Evolutionary conservation across 108 stramenopile genomes (phyloP).

Genomic region (Pseudonitzschia multiseries): DNA sequence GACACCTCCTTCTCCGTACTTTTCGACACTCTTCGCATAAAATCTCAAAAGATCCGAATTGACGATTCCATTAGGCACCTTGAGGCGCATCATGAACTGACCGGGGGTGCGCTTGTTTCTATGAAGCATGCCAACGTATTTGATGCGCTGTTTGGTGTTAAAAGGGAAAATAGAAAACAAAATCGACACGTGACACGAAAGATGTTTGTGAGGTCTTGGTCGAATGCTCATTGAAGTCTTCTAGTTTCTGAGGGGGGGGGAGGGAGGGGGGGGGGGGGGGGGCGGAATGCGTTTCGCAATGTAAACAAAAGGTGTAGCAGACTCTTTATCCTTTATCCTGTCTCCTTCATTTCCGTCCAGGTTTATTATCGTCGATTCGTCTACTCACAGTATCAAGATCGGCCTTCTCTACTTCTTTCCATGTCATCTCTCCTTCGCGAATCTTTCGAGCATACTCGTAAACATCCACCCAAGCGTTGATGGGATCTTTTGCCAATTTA

Average conservation of each 20-base stretch:
- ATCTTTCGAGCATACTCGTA: constrained; percentile 85
- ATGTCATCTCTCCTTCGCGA: constrained; percentile 80
- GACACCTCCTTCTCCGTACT: constrained; percentile 83
- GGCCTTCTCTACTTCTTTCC: constrained; percentile 83
- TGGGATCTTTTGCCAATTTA: constrained; percentile 80
- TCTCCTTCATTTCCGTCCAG: too few species aligned
- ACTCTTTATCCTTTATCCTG: too few species aligned
- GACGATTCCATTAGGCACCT: constrained; percentile 93
- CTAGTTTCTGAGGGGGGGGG: neutral
- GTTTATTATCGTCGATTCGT: neutral
- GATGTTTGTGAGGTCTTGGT: neutral
- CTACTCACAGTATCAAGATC: constrained; percentile 78
- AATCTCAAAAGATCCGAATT: constrained; percentile 89
- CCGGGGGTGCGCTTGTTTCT: constrained; percentile 92
- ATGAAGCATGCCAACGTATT: constrained; percentile 93
- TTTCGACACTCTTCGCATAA: constrained; percentile 77
- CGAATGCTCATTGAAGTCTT: neutral
- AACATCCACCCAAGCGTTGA: constrained; percentile 80
- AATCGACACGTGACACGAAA: neutral
- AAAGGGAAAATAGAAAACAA: neutral
- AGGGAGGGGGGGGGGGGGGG: too few species aligned
- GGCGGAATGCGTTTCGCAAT: too few species aligned
- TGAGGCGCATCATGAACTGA: constrained; percentile 93
- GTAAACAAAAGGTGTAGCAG: too few species aligned
- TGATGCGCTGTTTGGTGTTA: constrained; percentile 55